A percentile compares a stretch with the other conserved stretches of the same genome.
Evolutionary conservation across 2,329 filamentous ascomycete species (phyloP).

Genomic region (Neofusicoccum umdonicola): DNA sequence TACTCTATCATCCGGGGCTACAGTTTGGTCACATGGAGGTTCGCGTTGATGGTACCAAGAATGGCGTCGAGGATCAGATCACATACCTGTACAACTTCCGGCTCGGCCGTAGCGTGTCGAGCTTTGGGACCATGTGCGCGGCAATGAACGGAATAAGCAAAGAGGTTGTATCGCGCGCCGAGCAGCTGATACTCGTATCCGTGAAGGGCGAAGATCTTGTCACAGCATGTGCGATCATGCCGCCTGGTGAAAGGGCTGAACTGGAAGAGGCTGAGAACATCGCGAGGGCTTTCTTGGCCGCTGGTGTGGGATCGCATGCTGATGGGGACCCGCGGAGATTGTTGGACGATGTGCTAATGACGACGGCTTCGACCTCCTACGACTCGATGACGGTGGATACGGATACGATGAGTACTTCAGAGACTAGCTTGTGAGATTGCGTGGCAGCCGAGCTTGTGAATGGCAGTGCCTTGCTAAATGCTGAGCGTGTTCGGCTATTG

Average conservation of each 20-base stretch:
- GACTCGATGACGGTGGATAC: background rate
- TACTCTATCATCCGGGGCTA: constrained; percentile 53
- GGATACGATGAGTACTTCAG: background rate
- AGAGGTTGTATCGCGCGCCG: constrained; percentile 71
- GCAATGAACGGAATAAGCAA: constrained; percentile 78
- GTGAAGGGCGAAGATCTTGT: constrained; percentile 74
- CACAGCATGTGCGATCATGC: constrained; percentile 67
- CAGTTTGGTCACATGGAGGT: constrained; percentile 72
- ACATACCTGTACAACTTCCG: constrained; percentile 70
- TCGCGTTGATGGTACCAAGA: constrained; percentile 53
- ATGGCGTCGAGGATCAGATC: constrained; percentile 59
- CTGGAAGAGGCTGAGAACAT: constrained; percentile 62
- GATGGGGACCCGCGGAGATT: constrained; percentile 32
- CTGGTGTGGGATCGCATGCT: constrained; percentile 29
- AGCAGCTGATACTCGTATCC: constrained; percentile 66
- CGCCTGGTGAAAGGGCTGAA: constrained; percentile 60
- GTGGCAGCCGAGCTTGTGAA: too few relatives aligned
- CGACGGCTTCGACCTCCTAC: background rate
- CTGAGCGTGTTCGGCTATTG: background rate
- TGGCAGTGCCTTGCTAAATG: background rate
- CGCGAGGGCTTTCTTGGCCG: constrained; percentile 42
- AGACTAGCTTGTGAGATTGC: background rate
- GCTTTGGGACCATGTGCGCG: constrained; percentile 83
- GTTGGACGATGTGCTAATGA: constrained; percentile 37
- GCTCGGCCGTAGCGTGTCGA: constrained; percentile 69